These are phyloP conservation scores for Yamagishiella unicocca DNA, from an alignment of 139 green algal species.

Conservation along the genomic window DNA sequence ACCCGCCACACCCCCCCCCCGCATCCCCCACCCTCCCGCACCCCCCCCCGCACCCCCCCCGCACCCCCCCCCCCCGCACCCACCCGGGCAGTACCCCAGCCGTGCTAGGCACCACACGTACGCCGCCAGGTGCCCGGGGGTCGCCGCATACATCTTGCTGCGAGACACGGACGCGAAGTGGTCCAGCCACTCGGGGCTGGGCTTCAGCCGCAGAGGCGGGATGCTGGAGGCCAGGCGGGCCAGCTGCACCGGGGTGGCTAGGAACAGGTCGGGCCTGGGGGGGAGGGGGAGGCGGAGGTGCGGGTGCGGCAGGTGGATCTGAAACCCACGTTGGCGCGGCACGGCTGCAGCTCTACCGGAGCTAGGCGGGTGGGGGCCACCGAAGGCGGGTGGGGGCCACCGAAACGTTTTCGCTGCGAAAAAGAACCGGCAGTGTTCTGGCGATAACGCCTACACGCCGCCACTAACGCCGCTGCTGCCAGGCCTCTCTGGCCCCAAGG, in stretches of 20 bases:
- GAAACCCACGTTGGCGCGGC: too few species aligned
- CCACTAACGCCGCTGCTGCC: too few species aligned
- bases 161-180: background rate
- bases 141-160: constrained; percentile 32
- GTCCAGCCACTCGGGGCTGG: constrained; percentile 11
- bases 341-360: too few species aligned
- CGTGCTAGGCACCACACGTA: background rate
- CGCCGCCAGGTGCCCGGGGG: background rate
- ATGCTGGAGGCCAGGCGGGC: constrained; percentile 28
- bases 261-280: constrained; percentile 46
- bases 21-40: too few species aligned
- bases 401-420: too few species aligned
- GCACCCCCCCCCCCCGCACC: background rate
- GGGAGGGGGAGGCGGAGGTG: background rate
- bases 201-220: background rate
- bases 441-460: too few species aligned
- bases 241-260: constrained; percentile 4
- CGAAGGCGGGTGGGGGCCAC: too few species aligned
- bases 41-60: background rate
- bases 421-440: too few species aligned
- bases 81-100: constrained; percentile 29
- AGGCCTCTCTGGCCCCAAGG: too few species aligned
- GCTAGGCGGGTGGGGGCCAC: too few species aligned
- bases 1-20: too few species aligned
- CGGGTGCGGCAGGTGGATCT: background rate